phyloP scores from a whole-genome alignment of 2,329 filamentous ascomycete species.

The Claviceps quebecensis region DNA sequence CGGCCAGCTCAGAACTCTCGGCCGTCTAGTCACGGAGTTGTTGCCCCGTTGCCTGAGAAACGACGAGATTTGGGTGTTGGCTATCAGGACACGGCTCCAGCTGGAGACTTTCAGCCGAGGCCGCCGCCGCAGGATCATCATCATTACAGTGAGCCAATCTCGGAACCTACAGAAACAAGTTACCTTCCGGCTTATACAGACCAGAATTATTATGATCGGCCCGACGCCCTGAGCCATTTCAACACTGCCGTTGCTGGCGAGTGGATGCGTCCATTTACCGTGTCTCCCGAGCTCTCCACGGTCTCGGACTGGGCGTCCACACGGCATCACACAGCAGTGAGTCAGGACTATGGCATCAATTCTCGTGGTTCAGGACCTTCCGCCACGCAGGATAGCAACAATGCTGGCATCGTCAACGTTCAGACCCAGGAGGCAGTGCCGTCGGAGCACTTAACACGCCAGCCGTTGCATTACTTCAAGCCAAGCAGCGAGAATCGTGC shows the following conservation, averaged over 20 bases:
- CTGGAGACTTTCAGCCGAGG: not conserved
- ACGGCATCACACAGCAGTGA: not conserved
- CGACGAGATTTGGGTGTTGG: not conserved
- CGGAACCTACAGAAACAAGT: not conserved
- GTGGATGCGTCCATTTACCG: not conserved
- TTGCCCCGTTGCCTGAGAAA: not conserved
- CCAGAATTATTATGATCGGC: not conserved
- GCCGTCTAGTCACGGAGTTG: not conserved
- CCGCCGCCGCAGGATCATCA: not conserved
- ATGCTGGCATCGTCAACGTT: not conserved
- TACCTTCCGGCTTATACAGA: not conserved
- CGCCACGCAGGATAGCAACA: not conserved
- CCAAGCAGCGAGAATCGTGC: not conserved
- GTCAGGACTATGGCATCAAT: not conserved
- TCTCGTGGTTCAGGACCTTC: not conserved
- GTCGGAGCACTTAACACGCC: not conserved
- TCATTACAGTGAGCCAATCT: not conserved
- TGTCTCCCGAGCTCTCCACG: constrained; percentile 6
- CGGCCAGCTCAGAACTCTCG: not conserved
- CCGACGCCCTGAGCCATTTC: not conserved
- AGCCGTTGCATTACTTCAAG: not conserved
- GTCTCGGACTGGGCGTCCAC: constrained; percentile 2
- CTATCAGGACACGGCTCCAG: not conserved
- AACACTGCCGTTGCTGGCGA: not conserved
- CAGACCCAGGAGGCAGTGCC: not conserved